These are phyloP conservation scores for Ascochyta fabae DNA, from an alignment of 2,329 filamentous ascomycete species.

Conservation along the genomic window DNA sequence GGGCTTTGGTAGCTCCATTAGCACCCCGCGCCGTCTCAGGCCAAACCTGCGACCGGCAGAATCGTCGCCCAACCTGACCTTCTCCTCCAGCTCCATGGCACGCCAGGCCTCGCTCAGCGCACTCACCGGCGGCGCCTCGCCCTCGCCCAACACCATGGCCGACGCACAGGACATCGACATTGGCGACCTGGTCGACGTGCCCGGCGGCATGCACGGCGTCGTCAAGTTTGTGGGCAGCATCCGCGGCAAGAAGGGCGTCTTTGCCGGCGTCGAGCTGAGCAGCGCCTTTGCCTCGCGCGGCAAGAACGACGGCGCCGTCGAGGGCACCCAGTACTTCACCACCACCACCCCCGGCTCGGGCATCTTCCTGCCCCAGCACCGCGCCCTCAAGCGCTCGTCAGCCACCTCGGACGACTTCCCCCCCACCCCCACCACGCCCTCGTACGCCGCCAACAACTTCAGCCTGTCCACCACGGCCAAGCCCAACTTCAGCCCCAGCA, in stretches of 20 bases:
- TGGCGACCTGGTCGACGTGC: conserved; percentile 88
- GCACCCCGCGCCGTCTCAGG: conserved; percentile 23
- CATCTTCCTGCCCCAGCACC: conserved; percentile 89
- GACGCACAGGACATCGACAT: conserved; percentile 66
- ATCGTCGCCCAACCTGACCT: conserved; percentile 52
- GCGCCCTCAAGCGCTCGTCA: conserved; percentile 73
- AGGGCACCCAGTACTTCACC: conserved; percentile 80
- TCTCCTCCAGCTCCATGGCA: conserved; percentile 57
- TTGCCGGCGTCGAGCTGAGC: conserved; percentile 90
- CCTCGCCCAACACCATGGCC: conserved; percentile 52
- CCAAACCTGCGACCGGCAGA: conserved; percentile 51
- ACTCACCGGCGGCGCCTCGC: conserved; percentile 61
- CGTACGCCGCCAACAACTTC: conserved; percentile 57
- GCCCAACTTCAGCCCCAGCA: conserved; percentile 49
- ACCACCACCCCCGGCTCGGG: conserved; percentile 81
- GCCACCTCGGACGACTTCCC: conserved; percentile 63
- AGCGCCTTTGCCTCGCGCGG: conserved; percentile 80
- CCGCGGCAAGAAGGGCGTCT: conserved; percentile 85
- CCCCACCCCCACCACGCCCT: conserved; percentile 72
- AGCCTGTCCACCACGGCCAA: conserved; percentile 64
- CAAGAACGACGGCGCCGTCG: conserved; percentile 96
- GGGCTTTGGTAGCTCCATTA: conserved; percentile 20
- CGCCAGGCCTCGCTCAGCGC: conserved; percentile 76
- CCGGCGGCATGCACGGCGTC: conserved; percentile 88
- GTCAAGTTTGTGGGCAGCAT: conserved; percentile 90